Conservation (phyloP, 352 stramenopile genomes). For the Phytophthora quininea region DNA sequence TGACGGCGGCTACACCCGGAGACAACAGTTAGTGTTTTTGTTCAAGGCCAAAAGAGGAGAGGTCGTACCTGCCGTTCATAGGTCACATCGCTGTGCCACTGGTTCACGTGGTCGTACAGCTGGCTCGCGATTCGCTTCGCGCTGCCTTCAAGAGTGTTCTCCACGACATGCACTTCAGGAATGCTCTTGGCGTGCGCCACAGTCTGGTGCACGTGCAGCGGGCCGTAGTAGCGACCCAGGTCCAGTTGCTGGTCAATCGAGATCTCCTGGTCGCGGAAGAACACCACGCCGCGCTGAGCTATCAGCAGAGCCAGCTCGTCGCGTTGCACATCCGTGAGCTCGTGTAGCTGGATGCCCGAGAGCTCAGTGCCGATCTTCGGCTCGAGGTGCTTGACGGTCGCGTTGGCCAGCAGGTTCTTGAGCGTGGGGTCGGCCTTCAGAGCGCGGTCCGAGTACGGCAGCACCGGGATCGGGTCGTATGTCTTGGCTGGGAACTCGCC, state of each 20-base stretch:
- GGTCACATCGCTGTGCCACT: slow-evolving; percentile 49
- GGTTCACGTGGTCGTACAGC: slow-evolving; percentile 23
- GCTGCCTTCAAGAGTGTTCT: slow-evolving; percentile 17
- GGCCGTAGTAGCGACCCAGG: slow-evolving; percentile 26
- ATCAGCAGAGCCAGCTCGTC: slow-evolving; percentile 25
- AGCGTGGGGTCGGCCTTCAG: slow-evolving; percentile 22
- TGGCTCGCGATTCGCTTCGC: slow-evolving; percentile 22
- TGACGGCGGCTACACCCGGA: slow-evolving; percentile 30
- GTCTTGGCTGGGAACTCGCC: not conserved
- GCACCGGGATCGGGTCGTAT: slow-evolving; percentile 1
- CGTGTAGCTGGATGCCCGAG: slow-evolving; percentile 27
- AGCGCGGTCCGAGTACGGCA: not conserved
- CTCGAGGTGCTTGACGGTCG: slow-evolving; percentile 26
- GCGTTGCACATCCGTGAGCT: slow-evolving; percentile 22
- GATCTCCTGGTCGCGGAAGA: slow-evolving; percentile 26
- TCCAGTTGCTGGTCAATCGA: slow-evolving; percentile 24
- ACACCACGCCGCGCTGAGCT: slow-evolving; percentile 22
- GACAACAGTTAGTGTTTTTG: too few species aligned
- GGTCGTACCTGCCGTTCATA: slow-evolving; percentile 41
- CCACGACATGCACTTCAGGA: slow-evolving; percentile 20
- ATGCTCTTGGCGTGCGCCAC: slow-evolving; percentile 18
- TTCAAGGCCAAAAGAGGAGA: too few species aligned
- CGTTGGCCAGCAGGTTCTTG: slow-evolving; percentile 22
- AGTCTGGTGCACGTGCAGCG: slow-evolving; percentile 23
- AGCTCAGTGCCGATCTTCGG: slow-evolving; percentile 29